phyloP scores from a whole-genome alignment of 148 eudicot genomes.

The Camellia granthamiana region DNA sequence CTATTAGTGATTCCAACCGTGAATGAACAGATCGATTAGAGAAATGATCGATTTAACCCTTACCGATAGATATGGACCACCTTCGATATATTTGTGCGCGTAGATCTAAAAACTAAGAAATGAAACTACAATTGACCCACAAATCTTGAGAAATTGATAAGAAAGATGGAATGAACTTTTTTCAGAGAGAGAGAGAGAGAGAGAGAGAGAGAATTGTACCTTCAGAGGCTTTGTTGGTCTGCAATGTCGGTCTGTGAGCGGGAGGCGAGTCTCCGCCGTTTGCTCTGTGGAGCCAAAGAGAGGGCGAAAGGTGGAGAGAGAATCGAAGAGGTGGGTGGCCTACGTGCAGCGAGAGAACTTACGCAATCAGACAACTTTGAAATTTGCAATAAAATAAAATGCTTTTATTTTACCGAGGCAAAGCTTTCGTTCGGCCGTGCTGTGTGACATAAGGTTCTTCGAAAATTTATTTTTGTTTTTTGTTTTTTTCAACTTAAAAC shows the following conservation, averaged over 20 bases:
- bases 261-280: neutral
- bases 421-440: too few relatives aligned
- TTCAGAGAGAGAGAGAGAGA: neutral
- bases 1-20: neutral
- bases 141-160: neutral
- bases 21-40: neutral
- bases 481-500: too few relatives aligned
- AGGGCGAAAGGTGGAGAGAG: conserved; percentile 1
- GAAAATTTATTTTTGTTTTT: too few relatives aligned
- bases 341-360: neutral
- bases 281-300: neutral
- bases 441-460: too few relatives aligned
- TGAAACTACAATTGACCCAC: neutral
- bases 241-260: neutral
- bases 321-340: neutral
- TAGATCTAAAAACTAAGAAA: neutral
- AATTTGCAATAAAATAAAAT: too few relatives aligned
- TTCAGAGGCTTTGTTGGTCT: neutral
- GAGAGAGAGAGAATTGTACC: neutral
- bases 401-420: too few relatives aligned
- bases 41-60: neutral
- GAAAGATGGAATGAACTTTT: neutral
- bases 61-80: neutral
- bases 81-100: neutral
- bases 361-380: too few relatives aligned